Evolutionary conservation across 1,284 basidiomycete species (phyloP).

Genomic region (Trametes hirsuta): DNA sequence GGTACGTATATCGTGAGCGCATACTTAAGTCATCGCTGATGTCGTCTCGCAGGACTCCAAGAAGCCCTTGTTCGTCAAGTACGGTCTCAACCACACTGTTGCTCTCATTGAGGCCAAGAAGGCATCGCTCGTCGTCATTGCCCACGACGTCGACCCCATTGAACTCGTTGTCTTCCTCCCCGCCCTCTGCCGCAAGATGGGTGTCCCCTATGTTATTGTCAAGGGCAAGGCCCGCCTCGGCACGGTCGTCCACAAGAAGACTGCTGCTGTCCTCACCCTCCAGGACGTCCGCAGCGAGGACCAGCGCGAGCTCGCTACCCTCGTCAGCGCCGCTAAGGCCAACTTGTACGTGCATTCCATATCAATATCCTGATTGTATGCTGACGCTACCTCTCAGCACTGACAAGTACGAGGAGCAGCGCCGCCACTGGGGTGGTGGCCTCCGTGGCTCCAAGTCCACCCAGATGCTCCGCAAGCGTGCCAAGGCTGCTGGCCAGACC

Average conservation of each 20-base stretch:
- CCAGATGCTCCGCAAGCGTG: slow-evolving; percentile 92
- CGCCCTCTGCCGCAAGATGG: slow-evolving; percentile 99
- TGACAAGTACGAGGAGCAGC: slow-evolving; percentile 94
- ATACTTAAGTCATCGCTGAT: slow-evolving; percentile 17
- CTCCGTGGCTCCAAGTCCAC: slow-evolving; percentile 91
- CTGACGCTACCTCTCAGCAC: slow-evolving; percentile 52
- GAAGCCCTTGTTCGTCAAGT: slow-evolving; percentile 96
- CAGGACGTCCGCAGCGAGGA: slow-evolving; percentile 97
- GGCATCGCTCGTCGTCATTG: slow-evolving; percentile 95
- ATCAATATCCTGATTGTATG: not conserved
- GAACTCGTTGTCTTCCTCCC: slow-evolving; percentile 99
- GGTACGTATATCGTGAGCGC: slow-evolving; percentile 36
- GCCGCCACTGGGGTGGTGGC: slow-evolving; percentile 96
- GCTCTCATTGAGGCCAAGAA: slow-evolving; percentile 98
- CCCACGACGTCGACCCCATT: slow-evolving; percentile 98
- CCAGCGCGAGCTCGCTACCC: slow-evolving; percentile 89
- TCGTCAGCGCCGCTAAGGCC: slow-evolving; percentile 94
- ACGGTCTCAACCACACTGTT: slow-evolving; percentile 96
- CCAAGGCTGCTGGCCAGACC: slow-evolving; percentile 83
- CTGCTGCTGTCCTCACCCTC: slow-evolving; percentile 87
- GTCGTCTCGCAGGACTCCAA: slow-evolving; percentile 63
- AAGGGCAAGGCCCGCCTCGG: slow-evolving; percentile 98
- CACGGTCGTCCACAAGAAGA: slow-evolving; percentile 98
- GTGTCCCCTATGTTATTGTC: slow-evolving; percentile 97
- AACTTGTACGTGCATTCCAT: slow-evolving; percentile 78